Evolutionary conservation across 805 yeast species (phyloP).

Genomic region (Cyberlindnera subsufficiens): DNA sequence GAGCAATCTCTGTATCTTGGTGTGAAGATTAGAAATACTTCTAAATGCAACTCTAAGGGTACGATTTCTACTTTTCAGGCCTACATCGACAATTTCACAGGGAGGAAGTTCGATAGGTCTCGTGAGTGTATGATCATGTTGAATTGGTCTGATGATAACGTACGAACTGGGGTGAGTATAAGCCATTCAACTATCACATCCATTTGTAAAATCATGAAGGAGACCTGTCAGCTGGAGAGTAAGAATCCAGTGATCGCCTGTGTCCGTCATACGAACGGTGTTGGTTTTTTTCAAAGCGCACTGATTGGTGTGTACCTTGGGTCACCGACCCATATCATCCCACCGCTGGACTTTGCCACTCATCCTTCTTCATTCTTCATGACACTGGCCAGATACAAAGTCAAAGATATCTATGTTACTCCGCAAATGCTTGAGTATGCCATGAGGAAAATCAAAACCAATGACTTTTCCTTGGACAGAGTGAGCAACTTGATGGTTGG

Average conservation of each 20-base stretch:
- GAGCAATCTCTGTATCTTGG: slow-evolving; percentile 29
- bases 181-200: slow-evolving; percentile 64
- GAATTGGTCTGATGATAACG: slow-evolving; percentile 66
- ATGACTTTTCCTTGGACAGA: slow-evolving; percentile 46
- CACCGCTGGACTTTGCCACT: slow-evolving; percentile 70
- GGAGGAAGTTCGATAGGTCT: slow-evolving; percentile 15
- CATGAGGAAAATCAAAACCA: slow-evolving; percentile 50
- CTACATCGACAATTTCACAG: slow-evolving; percentile 16
- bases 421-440: slow-evolving; percentile 80
- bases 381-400: slow-evolving; percentile 67
- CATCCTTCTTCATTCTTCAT: slow-evolving; percentile 69
- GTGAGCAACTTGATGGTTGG: slow-evolving; percentile 82
- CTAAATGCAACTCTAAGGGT: slow-evolving; percentile 40
- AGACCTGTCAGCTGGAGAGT: slow-evolving; percentile 79
- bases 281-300: slow-evolving; percentile 86
- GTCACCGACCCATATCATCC: slow-evolving; percentile 72
- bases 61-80: slow-evolving; percentile 14
- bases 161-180: slow-evolving; percentile 44
- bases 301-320: slow-evolving; percentile 84
- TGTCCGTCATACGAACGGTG: slow-evolving; percentile 75
- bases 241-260: slow-evolving; percentile 76
- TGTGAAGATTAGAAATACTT: slow-evolving; percentile 61
- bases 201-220: slow-evolving; percentile 83
- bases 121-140: slow-evolving; percentile 59
- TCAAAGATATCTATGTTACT: slow-evolving; percentile 82